These are phyloP conservation scores for Starmerella riodocensis DNA, from an alignment of 805 yeast genomes.

Conservation along the genomic window DNA sequence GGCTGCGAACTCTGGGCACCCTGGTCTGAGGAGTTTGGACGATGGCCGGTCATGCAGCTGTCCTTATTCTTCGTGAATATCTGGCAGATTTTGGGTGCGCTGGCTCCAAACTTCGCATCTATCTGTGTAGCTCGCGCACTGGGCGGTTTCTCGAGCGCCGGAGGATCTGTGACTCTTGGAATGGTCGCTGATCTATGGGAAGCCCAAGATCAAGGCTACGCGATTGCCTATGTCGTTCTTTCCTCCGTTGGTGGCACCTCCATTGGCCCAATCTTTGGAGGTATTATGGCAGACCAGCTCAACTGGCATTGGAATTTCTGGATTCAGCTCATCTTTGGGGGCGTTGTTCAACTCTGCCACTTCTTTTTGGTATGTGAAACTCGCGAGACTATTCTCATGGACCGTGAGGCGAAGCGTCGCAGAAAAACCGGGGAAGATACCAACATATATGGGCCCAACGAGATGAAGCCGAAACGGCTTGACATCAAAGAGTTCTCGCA, in stretches of 20 bases:
- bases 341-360: constrained; percentile 31
- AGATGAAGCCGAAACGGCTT: constrained; percentile 11
- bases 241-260: constrained; percentile 43
- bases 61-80: constrained; percentile 38
- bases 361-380: constrained; percentile 31
- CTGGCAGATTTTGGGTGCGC: constrained; percentile 43
- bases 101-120: constrained; percentile 42
- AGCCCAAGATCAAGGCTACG: constrained; percentile 35
- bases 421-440: constrained; percentile 28
- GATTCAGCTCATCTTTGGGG: constrained; percentile 43
- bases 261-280: constrained; percentile 36
- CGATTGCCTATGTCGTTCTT: constrained; percentile 37
- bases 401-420: constrained; percentile 30
- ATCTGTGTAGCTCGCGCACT: constrained; percentile 46
- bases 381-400: constrained; percentile 28
- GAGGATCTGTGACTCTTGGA: constrained; percentile 46
- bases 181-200: constrained; percentile 44
- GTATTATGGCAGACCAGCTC: constrained; percentile 38
- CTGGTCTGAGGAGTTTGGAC: constrained; percentile 52
- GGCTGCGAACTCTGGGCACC: constrained; percentile 53
- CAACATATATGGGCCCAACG: constrained; percentile 29
- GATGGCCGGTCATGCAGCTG: constrained; percentile 42
- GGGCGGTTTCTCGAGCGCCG: constrained; percentile 48
- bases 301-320: constrained; percentile 57
- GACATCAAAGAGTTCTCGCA: constrained; percentile 6